Percentiles rank a stretch among this genome's conserved stretches.
Evolutionary conservation across 208 protist species (phyloP).

Genomic region (Hexamita inflata): DNA sequence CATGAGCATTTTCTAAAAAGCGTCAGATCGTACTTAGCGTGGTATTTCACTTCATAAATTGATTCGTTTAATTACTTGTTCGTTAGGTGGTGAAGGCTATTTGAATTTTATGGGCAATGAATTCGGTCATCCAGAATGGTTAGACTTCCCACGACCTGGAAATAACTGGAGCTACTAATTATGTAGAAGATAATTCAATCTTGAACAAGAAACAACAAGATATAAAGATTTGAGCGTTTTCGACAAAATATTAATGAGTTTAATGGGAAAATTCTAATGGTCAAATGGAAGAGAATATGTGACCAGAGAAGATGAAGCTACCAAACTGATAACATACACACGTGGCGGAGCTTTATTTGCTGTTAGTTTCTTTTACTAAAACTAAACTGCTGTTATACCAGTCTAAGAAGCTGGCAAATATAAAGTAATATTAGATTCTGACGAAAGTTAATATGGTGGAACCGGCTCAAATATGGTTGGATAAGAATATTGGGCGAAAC

Average conservation of each 20-base stretch:
- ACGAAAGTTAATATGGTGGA: constrained; percentile 53
- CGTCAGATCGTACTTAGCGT: constrained; percentile 49
- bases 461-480: no score
- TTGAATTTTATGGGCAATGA: constrained; percentile 65
- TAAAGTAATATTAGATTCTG: constrained; percentile 51
- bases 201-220: constrained; percentile 53
- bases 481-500: no score
- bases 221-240: constrained; percentile 58
- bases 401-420: constrained; percentile 37
- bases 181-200: constrained; percentile 60
- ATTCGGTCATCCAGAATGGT: constrained; percentile 77
- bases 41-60: constrained; percentile 63
- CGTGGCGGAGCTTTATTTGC: constrained; percentile 53
- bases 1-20: constrained; percentile 51
- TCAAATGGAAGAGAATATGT: constrained; percentile 40
- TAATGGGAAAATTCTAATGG: constrained; percentile 41
- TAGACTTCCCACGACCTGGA: constrained; percentile 68
- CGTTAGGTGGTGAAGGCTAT: constrained; percentile 51
- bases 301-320: constrained; percentile 50
- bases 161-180: constrained; percentile 58
- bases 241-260: constrained; percentile 53
- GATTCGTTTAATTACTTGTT: constrained; percentile 57
- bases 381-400: constrained; percentile 52
- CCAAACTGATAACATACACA: constrained; percentile 57
- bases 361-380: constrained; percentile 59